Base-by-base conservation (phyloP, 2,329 filamentous ascomycete genomes). In the Drechslera avenae region DNA sequence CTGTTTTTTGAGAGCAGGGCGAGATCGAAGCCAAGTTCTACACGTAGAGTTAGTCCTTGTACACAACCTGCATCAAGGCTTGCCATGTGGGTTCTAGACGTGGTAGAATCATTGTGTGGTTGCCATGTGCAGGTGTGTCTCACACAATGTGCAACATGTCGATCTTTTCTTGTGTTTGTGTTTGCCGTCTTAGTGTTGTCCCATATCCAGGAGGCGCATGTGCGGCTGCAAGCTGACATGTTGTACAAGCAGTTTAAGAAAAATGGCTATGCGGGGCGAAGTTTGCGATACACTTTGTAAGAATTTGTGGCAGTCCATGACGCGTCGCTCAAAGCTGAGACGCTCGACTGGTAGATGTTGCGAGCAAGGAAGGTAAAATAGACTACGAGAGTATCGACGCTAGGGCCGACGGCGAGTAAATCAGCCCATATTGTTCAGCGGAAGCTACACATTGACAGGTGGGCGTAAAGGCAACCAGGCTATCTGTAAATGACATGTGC, bases 371-470 rank as follows among this genome's bases (percentile, higher is more conserved):
- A 18, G 6, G 5, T 19, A 36, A 10, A 12, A 35, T 17, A 13
- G 13, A 16, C 21, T 23, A 7, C 7, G 21, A 23, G 7, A 9
- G 26, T 28, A 12, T 10, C 5, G 26, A 28, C 26, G 26, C 26
- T 28, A 28, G 26, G 9, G 26, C 26, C 26, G 26, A 28, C 26
- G 26, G 10, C 26, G 26, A 28, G 26, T 13, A 28, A 28, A 13
- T 28, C 44, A 32, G 17, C 16, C 19, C 12, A 52, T 57, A 30
- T 63, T 59, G 10, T 49, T 49, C 17, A 52, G 17, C 4, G 43
- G 17, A 18, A 19, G 37, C 39, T 39, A 45, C 39, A 44, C 31
- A 39, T 43, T 30, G 40, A 44, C 10, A 26, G 44, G 19, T 31
- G 39, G 40, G 19, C 34, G 39, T 34, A 50, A 52, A 36, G 16